Base-by-base conservation (phyloP, 2,329 filamentous ascomycete species). In the Fusarium lateritium region DNA sequence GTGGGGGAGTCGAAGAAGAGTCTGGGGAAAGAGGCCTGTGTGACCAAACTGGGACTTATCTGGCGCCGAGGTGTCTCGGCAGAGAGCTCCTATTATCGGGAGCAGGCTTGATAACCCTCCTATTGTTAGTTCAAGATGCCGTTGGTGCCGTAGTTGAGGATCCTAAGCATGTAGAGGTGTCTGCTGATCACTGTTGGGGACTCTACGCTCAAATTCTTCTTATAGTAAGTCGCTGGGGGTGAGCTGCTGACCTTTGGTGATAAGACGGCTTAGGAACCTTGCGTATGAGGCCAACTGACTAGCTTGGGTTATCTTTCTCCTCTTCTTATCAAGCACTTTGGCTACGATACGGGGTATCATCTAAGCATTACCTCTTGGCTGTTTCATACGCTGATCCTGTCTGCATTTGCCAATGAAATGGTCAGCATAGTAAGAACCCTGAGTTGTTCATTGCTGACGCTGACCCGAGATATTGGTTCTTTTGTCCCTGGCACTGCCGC, bases 21-120 rank as follows among this genome's bases (percentile, higher is more conserved):
- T 59, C 61, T 65, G 65, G 68, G 68, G 68, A 71, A 68, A 47
- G 49, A 52, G 50, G 40, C 52, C 51, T 58, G 56, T 55, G 66
- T 55, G 26, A 55, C 61, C 47, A 38, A 62, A 43, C 40, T 57
- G 52, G 28, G 61, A 57, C 50, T 31, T 53, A 56, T 46, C 44
- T 66, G 21, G 46, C 42, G 51, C 55, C 55, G 65, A 56, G 61
- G n/a, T 34, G 36, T 51, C 64, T 44, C 46, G 59, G 65, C 31
- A 53, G 28, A 33, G 36, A 46, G 17, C 39, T 62, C 46, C 31
- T 46, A 43, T 21, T 36, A 57, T 56, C 54, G 43, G 50, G 43
- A 61, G n/a, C 15, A 47, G n/a, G 36, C 28, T 38, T 65, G 60
- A 52, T 65, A 65, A 54, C 26, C 34, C 26, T 40, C 33, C 5